Percentiles rank a stretch among this genome's conserved stretches.
Evolutionary conservation across 345 rosid species (phyloP).

Genomic region (Aegle marmelos): DNA sequence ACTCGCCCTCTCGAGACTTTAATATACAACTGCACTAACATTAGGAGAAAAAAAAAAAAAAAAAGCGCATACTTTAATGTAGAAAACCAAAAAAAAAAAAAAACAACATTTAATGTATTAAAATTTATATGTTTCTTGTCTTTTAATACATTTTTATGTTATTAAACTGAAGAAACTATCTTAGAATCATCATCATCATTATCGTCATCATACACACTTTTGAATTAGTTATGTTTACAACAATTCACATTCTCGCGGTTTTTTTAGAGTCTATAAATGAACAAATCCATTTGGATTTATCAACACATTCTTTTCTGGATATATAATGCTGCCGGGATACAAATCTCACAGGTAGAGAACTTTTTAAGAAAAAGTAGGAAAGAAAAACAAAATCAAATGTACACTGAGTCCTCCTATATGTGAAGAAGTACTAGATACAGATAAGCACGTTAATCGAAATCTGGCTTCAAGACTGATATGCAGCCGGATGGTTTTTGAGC

Average conservation of each 20-base stretch:
- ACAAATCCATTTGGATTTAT: neutral
- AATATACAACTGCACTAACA: no score
- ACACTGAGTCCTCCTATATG: neutral
- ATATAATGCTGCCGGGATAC: neutral
- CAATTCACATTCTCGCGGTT: neutral
- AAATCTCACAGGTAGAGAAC: neutral
- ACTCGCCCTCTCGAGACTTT: no score
- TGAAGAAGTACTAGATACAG: neutral
- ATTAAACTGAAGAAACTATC: no score
- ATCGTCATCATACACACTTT: no score
- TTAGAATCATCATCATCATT: no score
- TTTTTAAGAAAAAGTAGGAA: neutral
- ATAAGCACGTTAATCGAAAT: neutral
- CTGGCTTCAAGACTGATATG: neutral
- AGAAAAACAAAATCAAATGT: neutral
- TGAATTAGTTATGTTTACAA: no score
- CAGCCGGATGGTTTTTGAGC: neutral
- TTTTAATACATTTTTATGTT: no score
- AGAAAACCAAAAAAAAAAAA: no score
- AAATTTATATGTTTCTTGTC: no score
- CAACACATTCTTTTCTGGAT: neutral
- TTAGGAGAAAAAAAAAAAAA: no score
- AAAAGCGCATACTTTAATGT: no score
- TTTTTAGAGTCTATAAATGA: neutral
- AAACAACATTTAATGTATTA: no score